Base-by-base conservation (phyloP, 1,284 basidiomycete species). In the Trichosporon sp. region DNA sequence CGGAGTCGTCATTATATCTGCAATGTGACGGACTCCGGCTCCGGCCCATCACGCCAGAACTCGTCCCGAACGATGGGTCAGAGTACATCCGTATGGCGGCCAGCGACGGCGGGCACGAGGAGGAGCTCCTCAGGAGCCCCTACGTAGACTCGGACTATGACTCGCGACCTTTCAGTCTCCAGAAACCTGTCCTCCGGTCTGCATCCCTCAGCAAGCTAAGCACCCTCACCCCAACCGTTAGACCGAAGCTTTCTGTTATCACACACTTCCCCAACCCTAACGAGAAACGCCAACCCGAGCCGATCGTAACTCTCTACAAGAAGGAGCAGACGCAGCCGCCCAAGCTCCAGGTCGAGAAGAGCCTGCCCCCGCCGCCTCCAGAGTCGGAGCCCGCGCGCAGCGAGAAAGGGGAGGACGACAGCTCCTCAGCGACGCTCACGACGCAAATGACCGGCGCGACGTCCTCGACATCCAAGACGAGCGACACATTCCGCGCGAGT, bases 1-100 rank as follows among this genome's bases (percentile, higher is more conserved):
- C 59, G 16, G 59, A 63, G 59, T 35, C 31, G 31, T 63, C 59
- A 21, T 21, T 63, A 32, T 63, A 63, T 31, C 59, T 63, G 31
- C 59, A 63, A 37, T 63, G 59, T 63, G 59, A 63, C 59, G 59
- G 59, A 16, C 32, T 63, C 2, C 59, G 59, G 59, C 32, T 63
- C 14, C 59, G 59, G 16, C 59, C 59, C 31, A 63, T 63, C 32
- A 63, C 59, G 0, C 59, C 59, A 32, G 59, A 63, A 31, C 59
- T 63, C 8, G 14, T 63, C 14, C 59, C 59, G 32, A 63, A 63
- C 59, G 59, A 63, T 12, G 59, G 59, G 31, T 21, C 35, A n/a
- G 59, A 63, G 8, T 35, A 37, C 59, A 63, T 63, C 32, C 59
- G 59, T 16, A 63, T 63, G 59, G 32, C 59, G 32, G 31, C 59